Base-by-base conservation (phyloP, 805 yeast species). In the Candida suzukii region DNA sequence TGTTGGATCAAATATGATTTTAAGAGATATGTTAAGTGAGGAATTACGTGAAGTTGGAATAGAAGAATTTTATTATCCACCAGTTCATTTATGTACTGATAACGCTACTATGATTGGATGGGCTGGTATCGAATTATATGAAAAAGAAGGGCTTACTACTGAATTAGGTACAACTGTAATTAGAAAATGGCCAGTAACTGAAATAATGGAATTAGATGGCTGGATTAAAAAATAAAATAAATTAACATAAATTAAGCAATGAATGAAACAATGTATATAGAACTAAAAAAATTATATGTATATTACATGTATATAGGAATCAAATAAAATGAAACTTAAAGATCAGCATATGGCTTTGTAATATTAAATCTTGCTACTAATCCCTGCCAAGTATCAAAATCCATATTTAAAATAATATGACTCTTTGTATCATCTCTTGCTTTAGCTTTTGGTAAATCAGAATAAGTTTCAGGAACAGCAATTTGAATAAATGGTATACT, bases 21-120 rank as follows among this genome's bases (percentile, higher is more conserved):
- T 87, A 14, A 64, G 95, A 40, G 45, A 58, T 8, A 71, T 71
- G 63, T 57, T 84, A 6, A 50, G 56, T 37, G 49, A 53, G 1
- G 66, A 68, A 33, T 37, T 61, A 19, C 24, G 36, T 4, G 58
- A 78, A n/a, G 40, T 60, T 3, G 53, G 53, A 2, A 42, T 49
- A 2, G 41, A 59, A n/a, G 50, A 56, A 1, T 76, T 80, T 36
- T 75, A 76, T 48, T 87, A 79, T 51, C 96, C 97, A 0, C 78
- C 76, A 18, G 66, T 79, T 2, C 61, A 70, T 2, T 64, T 88
- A 45, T 93, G 99, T 56, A 88, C 97, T 0, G 99, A 93, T 55
- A 93, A 93, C 59, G 95, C 97, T 0, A 76, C 88, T 2, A 93
- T 93, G 99, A 93, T 93, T 40, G 99, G 96, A 1, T 87, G 95